Conservation (phyloP, 768 basidiomycete genomes). For the Agrocybe chaxingu region DNA sequence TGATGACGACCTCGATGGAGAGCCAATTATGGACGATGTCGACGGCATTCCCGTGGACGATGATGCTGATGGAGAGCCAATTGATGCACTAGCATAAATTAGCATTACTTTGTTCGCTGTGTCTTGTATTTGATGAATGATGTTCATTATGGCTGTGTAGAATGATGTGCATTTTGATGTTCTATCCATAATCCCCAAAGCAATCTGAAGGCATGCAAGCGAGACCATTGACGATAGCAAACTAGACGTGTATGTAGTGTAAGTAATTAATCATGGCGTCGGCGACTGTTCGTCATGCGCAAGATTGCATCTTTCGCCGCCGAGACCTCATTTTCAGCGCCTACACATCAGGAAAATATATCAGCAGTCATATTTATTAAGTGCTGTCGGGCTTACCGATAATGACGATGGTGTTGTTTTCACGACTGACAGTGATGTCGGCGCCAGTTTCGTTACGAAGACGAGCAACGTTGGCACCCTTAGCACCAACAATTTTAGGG, state of each 20-base stretch:
- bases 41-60: slow-evolving; percentile 31
- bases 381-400: slow-evolving; percentile 53
- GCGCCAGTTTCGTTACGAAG: slow-evolving; percentile 87
- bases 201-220: neutral
- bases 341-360: slow-evolving; percentile 32
- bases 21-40: slow-evolving; percentile 25
- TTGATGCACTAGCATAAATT: slow-evolving; percentile 21
- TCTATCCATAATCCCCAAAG: neutral
- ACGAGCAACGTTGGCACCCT: slow-evolving; percentile 87
- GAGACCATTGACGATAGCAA: neutral
- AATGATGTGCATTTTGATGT: neutral
- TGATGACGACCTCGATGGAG: slow-evolving; percentile 48
- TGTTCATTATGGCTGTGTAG: slow-evolving; percentile 6
- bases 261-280: slow-evolving; percentile 32
- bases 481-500: slow-evolving; percentile 90
- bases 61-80: slow-evolving; percentile 44
- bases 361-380: neutral
- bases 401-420: slow-evolving; percentile 84
- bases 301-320: slow-evolving; percentile 79
- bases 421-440: slow-evolving; percentile 88
- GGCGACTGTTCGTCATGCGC: slow-evolving; percentile 47
- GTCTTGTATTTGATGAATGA: slow-evolving; percentile 32
- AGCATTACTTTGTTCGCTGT: slow-evolving; percentile 4
- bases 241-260: slow-evolving; percentile 7
- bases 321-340: slow-evolving; percentile 62